Conservation (phyloP, 2,329 filamentous ascomycete species). For the Aspergillus ruber region DNA sequence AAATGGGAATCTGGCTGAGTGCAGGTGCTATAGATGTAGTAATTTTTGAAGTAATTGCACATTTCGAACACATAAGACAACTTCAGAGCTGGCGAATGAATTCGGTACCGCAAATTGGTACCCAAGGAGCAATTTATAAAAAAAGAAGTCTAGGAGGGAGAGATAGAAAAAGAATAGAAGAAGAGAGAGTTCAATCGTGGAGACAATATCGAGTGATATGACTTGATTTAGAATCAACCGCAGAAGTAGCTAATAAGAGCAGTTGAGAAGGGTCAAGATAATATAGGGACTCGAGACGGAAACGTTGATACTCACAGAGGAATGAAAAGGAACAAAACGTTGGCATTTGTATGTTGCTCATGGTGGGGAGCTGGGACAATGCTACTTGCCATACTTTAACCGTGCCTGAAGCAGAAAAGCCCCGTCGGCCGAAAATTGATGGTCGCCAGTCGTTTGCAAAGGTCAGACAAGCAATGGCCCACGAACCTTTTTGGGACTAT, state of each 20-base stretch:
- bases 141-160: neutral
- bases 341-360: neutral
- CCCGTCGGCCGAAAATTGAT: neutral
- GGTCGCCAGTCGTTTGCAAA: neutral
- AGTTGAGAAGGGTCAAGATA: neutral
- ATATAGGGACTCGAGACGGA: neutral
- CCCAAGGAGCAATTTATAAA: neutral
- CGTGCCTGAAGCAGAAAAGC: neutral
- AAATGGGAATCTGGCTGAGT: slow-evolving; percentile 64
- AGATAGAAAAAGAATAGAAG: slow-evolving; percentile 1
- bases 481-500: slow-evolving; percentile 1
- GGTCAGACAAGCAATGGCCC: neutral
- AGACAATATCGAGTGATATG: neutral
- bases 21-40: slow-evolving; percentile 69
- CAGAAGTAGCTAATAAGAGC: neutral
- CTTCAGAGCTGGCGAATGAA: neutral
- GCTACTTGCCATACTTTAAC: neutral
- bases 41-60: slow-evolving; percentile 65
- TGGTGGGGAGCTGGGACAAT: neutral
- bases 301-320: neutral
- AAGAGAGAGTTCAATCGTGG: neutral
- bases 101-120: neutral
- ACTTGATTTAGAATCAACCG: neutral
- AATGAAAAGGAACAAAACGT: slow-evolving; percentile 1
- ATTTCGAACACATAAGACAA: slow-evolving; percentile 28